Conservation (phyloP, 225 moss, liverwort and hornwort species). For the Asterella californica region DNA sequence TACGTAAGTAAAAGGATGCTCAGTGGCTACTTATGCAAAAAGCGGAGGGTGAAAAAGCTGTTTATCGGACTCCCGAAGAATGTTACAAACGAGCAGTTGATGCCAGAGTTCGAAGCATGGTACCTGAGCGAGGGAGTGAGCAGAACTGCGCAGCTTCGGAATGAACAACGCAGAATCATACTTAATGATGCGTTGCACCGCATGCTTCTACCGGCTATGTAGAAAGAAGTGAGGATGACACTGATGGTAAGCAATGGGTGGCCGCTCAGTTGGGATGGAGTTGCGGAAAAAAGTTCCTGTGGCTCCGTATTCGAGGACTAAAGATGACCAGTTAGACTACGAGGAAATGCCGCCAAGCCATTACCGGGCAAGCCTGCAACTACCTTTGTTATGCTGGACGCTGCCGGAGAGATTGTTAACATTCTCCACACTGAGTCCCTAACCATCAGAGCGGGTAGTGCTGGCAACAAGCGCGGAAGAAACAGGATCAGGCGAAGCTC, state of each 20-base stretch:
- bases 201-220: slow-evolving; percentile 80
- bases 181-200: slow-evolving; percentile 59
- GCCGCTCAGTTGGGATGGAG: slow-evolving; percentile 65
- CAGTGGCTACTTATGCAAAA: slow-evolving; percentile 95
- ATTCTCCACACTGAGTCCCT: slow-evolving; percentile 82
- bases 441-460: slow-evolving; percentile 63
- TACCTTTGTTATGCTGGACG: slow-evolving; percentile 97
- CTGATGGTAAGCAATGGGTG: slow-evolving; percentile 84
- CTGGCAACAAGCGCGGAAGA: slow-evolving; percentile 67
- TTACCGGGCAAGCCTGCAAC: slow-evolving; percentile 96
- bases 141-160: slow-evolving; percentile 85
- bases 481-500: slow-evolving; percentile 68
- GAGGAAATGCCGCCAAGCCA: slow-evolving; percentile 73
- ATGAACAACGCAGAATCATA: slow-evolving; percentile 81
- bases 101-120: slow-evolving; percentile 78
- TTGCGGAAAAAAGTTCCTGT: slow-evolving; percentile 77
- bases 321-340: slow-evolving; percentile 52
- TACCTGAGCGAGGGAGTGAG: slow-evolving; percentile 93
- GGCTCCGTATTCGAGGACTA: slow-evolving; percentile 60
- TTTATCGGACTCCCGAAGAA: slow-evolving; percentile 59
- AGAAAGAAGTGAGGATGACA: slow-evolving; percentile 80
- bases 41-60: slow-evolving; percentile 86
- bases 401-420: slow-evolving; percentile 87
- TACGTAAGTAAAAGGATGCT: slow-evolving; percentile 69
- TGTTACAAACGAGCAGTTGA: slow-evolving; percentile 48